These are phyloP conservation scores for Volvox africanus DNA, from an alignment of 139 green algal genomes.

Conservation along the genomic window DNA sequence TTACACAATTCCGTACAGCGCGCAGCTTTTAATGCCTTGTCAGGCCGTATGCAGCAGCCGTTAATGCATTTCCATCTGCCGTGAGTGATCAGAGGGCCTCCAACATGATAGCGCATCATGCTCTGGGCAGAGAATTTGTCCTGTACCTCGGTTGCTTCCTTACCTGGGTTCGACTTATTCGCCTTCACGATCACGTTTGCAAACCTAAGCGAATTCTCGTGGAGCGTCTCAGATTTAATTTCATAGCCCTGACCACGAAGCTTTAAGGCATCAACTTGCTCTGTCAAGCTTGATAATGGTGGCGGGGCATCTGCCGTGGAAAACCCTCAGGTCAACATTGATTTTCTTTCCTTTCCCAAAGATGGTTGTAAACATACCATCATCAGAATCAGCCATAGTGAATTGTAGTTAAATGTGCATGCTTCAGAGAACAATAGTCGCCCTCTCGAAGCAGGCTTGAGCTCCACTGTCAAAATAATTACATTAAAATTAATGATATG, in stretches of 20 bases:
- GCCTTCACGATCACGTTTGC: conserved; percentile 32
- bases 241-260: conserved; percentile 6
- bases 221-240: neutral
- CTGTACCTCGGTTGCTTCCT: neutral
- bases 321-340: neutral
- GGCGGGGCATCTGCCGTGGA: conserved; percentile 58
- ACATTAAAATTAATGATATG: too few species aligned
- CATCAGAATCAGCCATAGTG: neutral
- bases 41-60: too few species aligned
- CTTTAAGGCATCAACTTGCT: conserved; percentile 58
- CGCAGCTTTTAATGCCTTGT: too few species aligned
- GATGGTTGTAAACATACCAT: neutral
- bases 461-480: too few species aligned
- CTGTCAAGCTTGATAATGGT: conserved; percentile 59
- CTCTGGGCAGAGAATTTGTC: too few species aligned
- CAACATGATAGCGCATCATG: too few species aligned
- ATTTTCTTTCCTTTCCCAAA: neutral
- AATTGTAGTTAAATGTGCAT: neutral
- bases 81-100: too few species aligned
- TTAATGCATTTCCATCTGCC: too few species aligned
- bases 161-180: neutral
- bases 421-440: too few species aligned
- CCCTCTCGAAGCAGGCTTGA: too few species aligned
- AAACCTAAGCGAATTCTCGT: neutral
- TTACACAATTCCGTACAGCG: too few species aligned